Evolutionary conservation across 371 early-diverging fungal genomes (phyloP), one percentile per base, ranked within the genome.

Genomic region (Choanephora cucurbitarum): DNA sequence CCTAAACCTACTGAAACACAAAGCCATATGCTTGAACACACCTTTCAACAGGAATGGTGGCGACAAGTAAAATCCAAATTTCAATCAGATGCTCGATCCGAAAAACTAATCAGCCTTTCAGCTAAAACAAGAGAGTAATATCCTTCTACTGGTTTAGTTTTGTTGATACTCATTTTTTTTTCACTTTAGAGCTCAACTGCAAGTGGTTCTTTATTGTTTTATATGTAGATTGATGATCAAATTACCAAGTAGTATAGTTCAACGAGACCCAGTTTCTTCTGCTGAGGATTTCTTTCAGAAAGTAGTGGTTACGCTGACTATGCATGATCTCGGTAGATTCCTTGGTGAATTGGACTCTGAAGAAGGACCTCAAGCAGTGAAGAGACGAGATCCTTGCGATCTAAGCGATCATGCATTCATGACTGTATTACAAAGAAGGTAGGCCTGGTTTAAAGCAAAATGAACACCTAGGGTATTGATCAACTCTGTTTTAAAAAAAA

Each of bases 111-210:
- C 10, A 24, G 47, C 5, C 28, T 37, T 5, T 21, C 52, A 5
- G 28, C 57, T 10, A 57, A 53, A 44, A 21, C 57, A 8, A 63
- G 46, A 58, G 63, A 63, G 63, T 63, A 62, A n/a, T n/a, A n/a
- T n/a, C n/a, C n/a, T n/a, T n/a, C n/a, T n/a, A n/a, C n/a, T n/a
- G n/a, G n/a, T n/a, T n/a, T n/a, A n/a, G n/a, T n/a, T n/a, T n/a
- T 42, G 49, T 22, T n/a, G 14, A 37, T 37, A 14, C 10, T 3
- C 10, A 37, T 37, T 14, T 37, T 37, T 9, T 10, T 21, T 32
- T 8, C 19, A 32, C 13, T 5, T 15, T 58, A 60, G 60, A 40
- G 55, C 57, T 14, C 56, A 50, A 51, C 31, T 61, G 13, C 62
- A 61, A 40, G 52, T 51, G 0, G 51, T 61, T 2, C 40, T 56